Conservation (phyloP, 805 yeast genomes). For the Hanseniaspora nectarophila region DNA sequence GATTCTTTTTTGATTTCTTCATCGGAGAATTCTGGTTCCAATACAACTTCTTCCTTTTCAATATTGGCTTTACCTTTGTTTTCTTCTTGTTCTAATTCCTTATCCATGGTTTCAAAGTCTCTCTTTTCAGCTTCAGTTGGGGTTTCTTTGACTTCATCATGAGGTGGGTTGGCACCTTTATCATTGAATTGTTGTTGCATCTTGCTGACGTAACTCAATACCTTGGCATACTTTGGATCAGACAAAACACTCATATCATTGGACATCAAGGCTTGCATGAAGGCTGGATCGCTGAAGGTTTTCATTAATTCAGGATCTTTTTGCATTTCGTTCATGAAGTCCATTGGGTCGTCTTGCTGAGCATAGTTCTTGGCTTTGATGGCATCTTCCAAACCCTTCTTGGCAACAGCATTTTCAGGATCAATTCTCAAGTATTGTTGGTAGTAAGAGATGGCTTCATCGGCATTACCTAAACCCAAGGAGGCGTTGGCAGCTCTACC, state of each 20-base stretch:
- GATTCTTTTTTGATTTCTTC: conserved; percentile 39
- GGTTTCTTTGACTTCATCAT: conserved; percentile 24
- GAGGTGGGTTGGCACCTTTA: conserved; percentile 42
- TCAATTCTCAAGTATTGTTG: conserved; percentile 73
- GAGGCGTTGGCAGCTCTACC: conserved; percentile 89
- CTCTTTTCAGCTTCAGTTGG: conserved; percentile 23
- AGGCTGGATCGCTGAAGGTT: conserved; percentile 72
- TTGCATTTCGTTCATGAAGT: conserved; percentile 59
- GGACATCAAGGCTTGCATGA: conserved; percentile 40
- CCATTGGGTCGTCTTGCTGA: conserved; percentile 44
- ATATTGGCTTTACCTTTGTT: conserved; percentile 14
- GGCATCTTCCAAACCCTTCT: conserved; percentile 65
- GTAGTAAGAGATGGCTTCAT: conserved; percentile 61
- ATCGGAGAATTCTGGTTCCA: conserved; percentile 21
- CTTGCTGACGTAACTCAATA: not conserved
- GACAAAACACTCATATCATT: not conserved
- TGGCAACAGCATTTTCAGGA: conserved; percentile 71
- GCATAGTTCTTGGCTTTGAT: conserved; percentile 27
- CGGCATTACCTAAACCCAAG: conserved; percentile 70
- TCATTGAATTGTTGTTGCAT: not conserved
- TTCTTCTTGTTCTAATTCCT: conserved; percentile 24
- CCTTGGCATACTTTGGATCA: conserved; percentile 7
- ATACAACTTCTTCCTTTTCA: conserved; percentile 15
- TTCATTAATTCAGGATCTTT: conserved; percentile 79
- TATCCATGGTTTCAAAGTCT: conserved; percentile 1